Evolutionary conservation across 495 filamentous ascomycete species (phyloP), one percentile per base, ranked within the genome.

Genomic region (Trichoderma virens): DNA sequence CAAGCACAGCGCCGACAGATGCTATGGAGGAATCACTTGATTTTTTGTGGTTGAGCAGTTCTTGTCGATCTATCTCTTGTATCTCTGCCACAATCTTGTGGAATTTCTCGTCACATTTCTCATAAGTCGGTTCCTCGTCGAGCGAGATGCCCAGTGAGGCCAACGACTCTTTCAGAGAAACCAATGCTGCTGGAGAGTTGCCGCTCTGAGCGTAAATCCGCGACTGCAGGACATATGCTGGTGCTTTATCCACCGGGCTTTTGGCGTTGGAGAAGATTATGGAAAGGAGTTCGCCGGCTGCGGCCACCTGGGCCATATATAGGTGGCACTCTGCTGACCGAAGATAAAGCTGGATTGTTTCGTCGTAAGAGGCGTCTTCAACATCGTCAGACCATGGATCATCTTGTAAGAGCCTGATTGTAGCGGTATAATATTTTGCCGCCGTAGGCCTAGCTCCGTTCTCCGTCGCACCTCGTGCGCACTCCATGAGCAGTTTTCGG

Each of bases 351-450:
- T 86, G 82, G 56, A 93, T 76, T 0, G 90, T 94, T 73, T 96
- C 91, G n/a, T 91, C 85, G 67, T 95, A 95, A 63, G 85, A 86
- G 1, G 90, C 86, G 71, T 96, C 92, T n/a, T 81, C 77, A 28
- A 73, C 69, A 11, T 77, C 78, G 30, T 90, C 88, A 64, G 84
- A 80, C 92, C 92, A 97, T 1, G 89, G 87, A 63, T 90, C 75
- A 20, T 86, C 76, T 70, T 94, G 91, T 28, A 97, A 82, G 31
- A 97, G 80, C n/a, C 79, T 80, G 60, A 95, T 82, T 65, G 89
- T 90, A 67, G 84, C 82, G 35, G 83, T 81, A 74, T 87, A 93
- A 71, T 92, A 95, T 74, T 85, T 88, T 34, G 90, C 81, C 3
- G 90, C 91, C 7, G 89, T 90, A 5, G 88, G 85, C 51, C 88